Base-by-base conservation (phyloP, 2,329 filamentous ascomycete species). In the Microsporum audouinii region DNA sequence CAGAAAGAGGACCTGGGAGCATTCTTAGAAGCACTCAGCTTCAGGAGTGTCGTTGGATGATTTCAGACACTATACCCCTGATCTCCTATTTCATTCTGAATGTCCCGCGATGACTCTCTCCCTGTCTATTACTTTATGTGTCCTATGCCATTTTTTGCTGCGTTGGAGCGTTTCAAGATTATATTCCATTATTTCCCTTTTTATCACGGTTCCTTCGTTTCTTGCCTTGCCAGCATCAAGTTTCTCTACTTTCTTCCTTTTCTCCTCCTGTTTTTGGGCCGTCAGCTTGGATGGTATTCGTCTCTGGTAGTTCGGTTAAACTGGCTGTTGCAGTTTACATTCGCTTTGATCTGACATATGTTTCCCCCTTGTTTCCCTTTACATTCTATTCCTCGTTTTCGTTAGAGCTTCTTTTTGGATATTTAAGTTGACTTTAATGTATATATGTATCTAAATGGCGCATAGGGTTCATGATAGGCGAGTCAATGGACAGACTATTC, bases 1-100 rank as follows among this genome's bases (percentile, higher is more conserved):
- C 87, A 87, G 75, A 96, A 96, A 78, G 94, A 97, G 71, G 94
- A 97, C 74, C 77, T 99, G 33, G 84, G 85, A 14, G 89, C 87
- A 0, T 99, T 99, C 72, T 78, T 99, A 66, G 94, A 99, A 77
- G 87, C 87, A 61, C 74, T 99, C 71, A 96, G 91, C 75, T 87
- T 91, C 82, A 95, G 95, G 81, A 86, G 86, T 61, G 91, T 97
- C 17, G 87, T 86, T 61, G 83, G 83, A 38, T 81, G 68, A 59
- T 6, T 29, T 12, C 57, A 29, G 17, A 8, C n/a, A 27, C 23
- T 27, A 23, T 29, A 8, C 14, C 29, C 49, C 29, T 6, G 12
- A 33, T n/a, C 6, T 12, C 12, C 27, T 33, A 12, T 34, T 29
- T 39, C 29, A n/a, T 29, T n/a, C 43, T 7, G n/a, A 27, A 47